These are phyloP conservation scores for Lachnellula hyalina DNA, from an alignment of 2,329 filamentous ascomycete genomes.

Conservation along the genomic window DNA sequence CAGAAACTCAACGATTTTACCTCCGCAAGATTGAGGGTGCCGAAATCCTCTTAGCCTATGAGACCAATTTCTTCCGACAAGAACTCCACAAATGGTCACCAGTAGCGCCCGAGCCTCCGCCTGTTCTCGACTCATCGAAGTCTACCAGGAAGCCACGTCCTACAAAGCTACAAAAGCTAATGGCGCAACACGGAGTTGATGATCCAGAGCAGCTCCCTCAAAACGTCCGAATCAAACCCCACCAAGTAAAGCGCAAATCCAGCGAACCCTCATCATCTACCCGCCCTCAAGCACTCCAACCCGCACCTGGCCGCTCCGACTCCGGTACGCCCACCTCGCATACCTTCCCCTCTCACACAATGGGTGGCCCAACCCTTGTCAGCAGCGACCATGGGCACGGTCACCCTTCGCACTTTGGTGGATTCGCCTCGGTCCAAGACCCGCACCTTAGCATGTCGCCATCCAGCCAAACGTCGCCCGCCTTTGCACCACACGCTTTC, in stretches of 20 bases:
- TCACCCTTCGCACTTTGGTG: conserved; percentile 24
- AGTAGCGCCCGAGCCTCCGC: conserved; percentile 79
- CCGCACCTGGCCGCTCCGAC: conserved; percentile 28
- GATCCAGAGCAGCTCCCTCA: conserved; percentile 88
- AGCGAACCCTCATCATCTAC: conserved; percentile 26
- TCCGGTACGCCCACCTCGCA: conserved; percentile 28
- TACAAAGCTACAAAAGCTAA: conserved; percentile 93
- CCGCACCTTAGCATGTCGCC: conserved; percentile 24
- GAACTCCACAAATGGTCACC: conserved; percentile 93
- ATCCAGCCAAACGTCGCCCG: conserved; percentile 20
- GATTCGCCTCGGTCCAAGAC: conserved; percentile 19
- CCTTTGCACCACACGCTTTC: conserved; percentile 30
- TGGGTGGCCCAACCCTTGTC: conserved; percentile 24
- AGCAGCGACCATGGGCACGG: conserved; percentile 25
- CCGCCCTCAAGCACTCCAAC: conserved; percentile 26
- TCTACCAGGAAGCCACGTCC: conserved; percentile 94
- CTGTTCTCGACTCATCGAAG: conserved; percentile 77
- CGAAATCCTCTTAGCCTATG: conserved; percentile 82
- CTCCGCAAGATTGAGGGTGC: conserved; percentile 95
- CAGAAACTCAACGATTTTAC: conserved; percentile 88
- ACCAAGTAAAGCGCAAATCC: conserved; percentile 30
- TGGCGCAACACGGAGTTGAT: conserved; percentile 81
- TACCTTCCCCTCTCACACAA: conserved; percentile 20
- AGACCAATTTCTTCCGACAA: conserved; percentile 97
- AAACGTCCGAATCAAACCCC: conserved; percentile 39